Percentiles rank a stretch among this genome's conserved stretches.
These are phyloP conservation scores for Trichoderma reesei DNA, from an alignment of 495 filamentous ascomycete species.

Conservation along the genomic window DNA sequence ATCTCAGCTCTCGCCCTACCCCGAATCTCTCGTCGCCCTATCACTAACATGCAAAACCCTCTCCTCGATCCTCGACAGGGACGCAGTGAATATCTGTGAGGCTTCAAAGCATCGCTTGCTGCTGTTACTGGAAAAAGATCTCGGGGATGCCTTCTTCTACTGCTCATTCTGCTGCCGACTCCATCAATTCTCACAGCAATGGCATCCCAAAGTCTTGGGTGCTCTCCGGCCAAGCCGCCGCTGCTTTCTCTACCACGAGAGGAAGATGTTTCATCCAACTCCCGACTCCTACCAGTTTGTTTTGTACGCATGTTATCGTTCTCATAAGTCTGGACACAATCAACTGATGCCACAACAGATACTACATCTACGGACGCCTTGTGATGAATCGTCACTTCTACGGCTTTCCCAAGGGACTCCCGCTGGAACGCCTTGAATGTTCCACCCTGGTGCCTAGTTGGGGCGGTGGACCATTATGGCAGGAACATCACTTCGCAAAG, in stretches of 20 bases:
- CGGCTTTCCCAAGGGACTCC: conserved; percentile 14
- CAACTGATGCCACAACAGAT: neutral
- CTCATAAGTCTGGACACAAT: too few species aligned
- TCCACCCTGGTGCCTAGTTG: neutral
- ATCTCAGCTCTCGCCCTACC: neutral
- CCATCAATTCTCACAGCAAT: conserved; percentile 5
- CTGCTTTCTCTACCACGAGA: neutral
- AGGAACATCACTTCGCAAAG: conserved; percentile 12
- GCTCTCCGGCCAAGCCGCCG: neutral
- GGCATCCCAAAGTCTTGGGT: neutral
- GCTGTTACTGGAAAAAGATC: conserved; percentile 16
- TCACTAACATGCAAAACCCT: conserved; percentile 16
- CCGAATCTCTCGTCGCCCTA: neutral
- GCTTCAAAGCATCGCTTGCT: neutral
- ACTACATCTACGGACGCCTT: conserved; percentile 13
- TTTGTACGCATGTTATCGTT: neutral
- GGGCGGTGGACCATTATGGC: neutral
- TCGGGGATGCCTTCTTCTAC: conserved; percentile 13
- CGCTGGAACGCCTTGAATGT: neutral
- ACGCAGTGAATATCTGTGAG: neutral
- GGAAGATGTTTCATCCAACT: neutral
- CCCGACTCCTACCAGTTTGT: neutral
- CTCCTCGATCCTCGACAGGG: conserved; percentile 6
- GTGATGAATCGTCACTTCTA: conserved; percentile 17
- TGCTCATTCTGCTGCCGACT: conserved; percentile 14